These are phyloP conservation scores for Fusarium chaquense DNA, from an alignment of 2,329 filamentous ascomycete genomes.

Conservation along the genomic window DNA sequence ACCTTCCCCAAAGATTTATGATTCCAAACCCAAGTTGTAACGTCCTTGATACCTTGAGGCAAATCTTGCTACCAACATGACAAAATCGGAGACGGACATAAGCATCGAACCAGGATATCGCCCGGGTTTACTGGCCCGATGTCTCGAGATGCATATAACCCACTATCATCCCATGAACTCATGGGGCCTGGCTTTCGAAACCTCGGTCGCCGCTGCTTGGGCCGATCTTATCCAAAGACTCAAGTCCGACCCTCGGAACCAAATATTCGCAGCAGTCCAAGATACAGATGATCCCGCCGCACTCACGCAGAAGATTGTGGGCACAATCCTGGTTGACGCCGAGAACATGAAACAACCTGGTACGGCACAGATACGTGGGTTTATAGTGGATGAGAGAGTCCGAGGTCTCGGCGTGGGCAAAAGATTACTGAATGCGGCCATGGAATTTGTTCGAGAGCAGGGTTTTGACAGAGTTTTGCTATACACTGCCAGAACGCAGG, in stretches of 20 bases:
- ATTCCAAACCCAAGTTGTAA: no score
- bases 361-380: slow-evolving; percentile 30
- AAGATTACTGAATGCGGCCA: slow-evolving; percentile 7
- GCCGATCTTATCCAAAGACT: slow-evolving; percentile 32
- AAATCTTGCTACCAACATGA: neutral
- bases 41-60: fast-evolving
- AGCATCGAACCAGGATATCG: slow-evolving; percentile 28
- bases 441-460: slow-evolving; percentile 24
- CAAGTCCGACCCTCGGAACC: slow-evolving; percentile 18
- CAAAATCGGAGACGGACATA: neutral
- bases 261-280: slow-evolving; percentile 29
- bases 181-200: slow-evolving; percentile 30
- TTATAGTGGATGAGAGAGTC: slow-evolving; percentile 32
- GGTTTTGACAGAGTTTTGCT: slow-evolving; percentile 22
- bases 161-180: slow-evolving; percentile 27
- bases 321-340: slow-evolving; percentile 20
- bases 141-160: slow-evolving; percentile 35
- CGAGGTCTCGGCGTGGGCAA: slow-evolving; percentile 28
- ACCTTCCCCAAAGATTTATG: neutral
- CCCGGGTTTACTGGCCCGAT: slow-evolving; percentile 29
- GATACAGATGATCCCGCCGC: fast-evolving
- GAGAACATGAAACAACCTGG: slow-evolving; percentile 3
- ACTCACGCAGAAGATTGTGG: slow-evolving; percentile 25
- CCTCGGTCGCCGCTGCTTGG: slow-evolving; percentile 26
- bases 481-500: slow-evolving; percentile 12